Conservation (phyloP, 2,329 filamentous ascomycete species). For the Fusarium xyrophilum region DNA sequence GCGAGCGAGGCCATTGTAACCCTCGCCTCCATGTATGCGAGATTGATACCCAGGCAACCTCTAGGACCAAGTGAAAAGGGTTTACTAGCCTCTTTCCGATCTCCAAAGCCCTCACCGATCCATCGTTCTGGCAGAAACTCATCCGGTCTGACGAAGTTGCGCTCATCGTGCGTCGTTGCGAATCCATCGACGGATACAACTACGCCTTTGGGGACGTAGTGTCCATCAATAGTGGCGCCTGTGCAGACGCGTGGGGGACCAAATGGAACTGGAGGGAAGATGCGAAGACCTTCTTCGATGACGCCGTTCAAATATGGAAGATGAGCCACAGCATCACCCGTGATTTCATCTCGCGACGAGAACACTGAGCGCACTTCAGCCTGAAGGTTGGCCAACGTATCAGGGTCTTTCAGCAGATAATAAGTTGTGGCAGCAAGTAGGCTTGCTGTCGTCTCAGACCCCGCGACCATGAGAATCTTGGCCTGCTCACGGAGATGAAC, state of each 20-base stretch:
- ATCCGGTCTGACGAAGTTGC: background rate
- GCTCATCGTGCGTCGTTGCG: background rate
- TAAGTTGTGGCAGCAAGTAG: background rate
- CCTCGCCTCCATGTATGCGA: conserved; percentile 4
- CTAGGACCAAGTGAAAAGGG: conserved; percentile 6
- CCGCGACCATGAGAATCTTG: conserved; percentile 17
- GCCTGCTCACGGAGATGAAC: conserved; percentile 22
- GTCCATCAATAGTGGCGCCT: conserved; percentile 12
- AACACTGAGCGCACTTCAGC: conserved; percentile 10
- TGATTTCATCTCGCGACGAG: conserved; percentile 1
- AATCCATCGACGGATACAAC: conserved; percentile 13
- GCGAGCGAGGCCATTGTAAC: background rate
- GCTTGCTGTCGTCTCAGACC: conserved; percentile 20
- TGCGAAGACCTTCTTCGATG: conserved; percentile 22
- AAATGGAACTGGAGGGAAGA: conserved; percentile 10
- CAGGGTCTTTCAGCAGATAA: conserved; percentile 5
- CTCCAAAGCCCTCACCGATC: background rate
- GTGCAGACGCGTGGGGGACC: conserved; percentile 7
- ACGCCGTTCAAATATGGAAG: conserved; percentile 14
- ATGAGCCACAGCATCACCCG: background rate
- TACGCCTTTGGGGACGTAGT: conserved; percentile 13
- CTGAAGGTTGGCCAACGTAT: background rate
- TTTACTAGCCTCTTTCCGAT: conserved; percentile 4
- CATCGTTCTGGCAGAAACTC: conserved; percentile 14
- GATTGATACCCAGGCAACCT: conserved; percentile 2